Base-by-base conservation (phyloP, 305 asterid genomes). In the Fraxinus platypoda region DNA sequence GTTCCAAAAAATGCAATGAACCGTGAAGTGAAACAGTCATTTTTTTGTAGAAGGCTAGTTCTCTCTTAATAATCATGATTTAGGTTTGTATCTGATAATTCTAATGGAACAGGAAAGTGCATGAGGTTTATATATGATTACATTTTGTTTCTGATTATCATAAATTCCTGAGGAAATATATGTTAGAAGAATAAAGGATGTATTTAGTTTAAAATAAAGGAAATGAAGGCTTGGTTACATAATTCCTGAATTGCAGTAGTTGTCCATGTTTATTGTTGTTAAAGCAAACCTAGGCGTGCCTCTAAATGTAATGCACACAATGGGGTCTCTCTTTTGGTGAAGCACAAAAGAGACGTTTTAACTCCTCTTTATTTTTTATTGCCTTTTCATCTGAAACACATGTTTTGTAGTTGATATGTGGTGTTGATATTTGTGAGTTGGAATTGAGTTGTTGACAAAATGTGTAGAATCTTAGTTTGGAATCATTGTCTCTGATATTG, bases 21-120 rank as follows among this genome's bases (percentile, higher is more conserved):
- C 72, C 7, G 8, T 62, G 41, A 26, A 62, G 23, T 41, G 49
- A 64, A 34, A 38, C 23, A 30, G 54, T 72, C 1, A 3, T 13
- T 64, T 71, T 70, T 28, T 76, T 30, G 31, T 19, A 6, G 19
- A 19, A 74, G 77, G 57, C 38, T 34, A 17, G n/a, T 35, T 74
- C 9, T 17, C 70, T 54, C 75, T 68, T 38, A 74, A 37, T 81
- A 62, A 71, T 77, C 82, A 74, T 79, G 78, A 41, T 43, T 46
- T 57, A 26, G 33, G 35, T 76, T 71, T 81, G 71, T 79, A 46
- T 77, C 11, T 43, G 54, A 37, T 78, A 59, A 12, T 54, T 81
- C 76, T 80, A 19, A 25, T 15, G 75, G 78, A 62, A 54, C 31
- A 6, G 59, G 62, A 74, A 28, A 38, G 76, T 68, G 35, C n/a